Percentiles rank a stretch among this genome's conserved stretches.
phyloP scores from a whole-genome alignment of 1,284 basidiomycete species.

The Cutaneotrichosporon daszewskae region DNA sequence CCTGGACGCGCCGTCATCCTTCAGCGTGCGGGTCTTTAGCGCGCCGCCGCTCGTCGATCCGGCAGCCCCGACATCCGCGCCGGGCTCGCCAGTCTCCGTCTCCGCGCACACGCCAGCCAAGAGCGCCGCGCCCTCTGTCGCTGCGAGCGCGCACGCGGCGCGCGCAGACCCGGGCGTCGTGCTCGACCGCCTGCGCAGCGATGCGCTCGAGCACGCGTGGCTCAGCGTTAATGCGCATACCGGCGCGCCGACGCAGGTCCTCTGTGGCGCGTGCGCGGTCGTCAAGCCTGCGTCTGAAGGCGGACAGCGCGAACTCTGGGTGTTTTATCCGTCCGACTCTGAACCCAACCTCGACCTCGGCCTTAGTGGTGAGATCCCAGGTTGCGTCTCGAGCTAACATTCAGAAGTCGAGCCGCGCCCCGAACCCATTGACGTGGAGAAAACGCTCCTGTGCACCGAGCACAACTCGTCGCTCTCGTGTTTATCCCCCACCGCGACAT shows the following conservation, averaged over 20 bases:
- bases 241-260: conserved; percentile 2
- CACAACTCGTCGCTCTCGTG: conserved; percentile 11
- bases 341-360: conserved; percentile 1
- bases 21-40: conserved; percentile 18
- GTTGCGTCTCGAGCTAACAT: neutral
- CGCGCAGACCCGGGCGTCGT: neutral
- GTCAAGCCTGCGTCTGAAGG: conserved; percentile 2
- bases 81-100: neutral
- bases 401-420: conserved; percentile 10
- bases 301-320: conserved; percentile 12
- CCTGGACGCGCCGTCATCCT: conserved; percentile 20
- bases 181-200: conserved; percentile 10
- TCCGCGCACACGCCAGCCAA: neutral
- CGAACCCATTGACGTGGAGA: conserved; percentile 6
- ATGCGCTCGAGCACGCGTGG: conserved; percentile 28
- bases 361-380: conserved; percentile 4
- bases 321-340: conserved; percentile 6
- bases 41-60: neutral
- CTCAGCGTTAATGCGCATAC: conserved; percentile 15
- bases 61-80: conserved; percentile 1
- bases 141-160: neutral
- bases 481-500: conserved; percentile 2
- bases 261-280: conserved; percentile 8
- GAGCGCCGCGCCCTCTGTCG: conserved; percentile 1
- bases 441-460: conserved; percentile 11